A percentile compares a stretch with the other conserved stretches of the same genome.
These are phyloP conservation scores for Cutaneotrichosporon curvatum DNA, from an alignment of 1,284 basidiomycete genomes.

Conservation along the genomic window DNA sequence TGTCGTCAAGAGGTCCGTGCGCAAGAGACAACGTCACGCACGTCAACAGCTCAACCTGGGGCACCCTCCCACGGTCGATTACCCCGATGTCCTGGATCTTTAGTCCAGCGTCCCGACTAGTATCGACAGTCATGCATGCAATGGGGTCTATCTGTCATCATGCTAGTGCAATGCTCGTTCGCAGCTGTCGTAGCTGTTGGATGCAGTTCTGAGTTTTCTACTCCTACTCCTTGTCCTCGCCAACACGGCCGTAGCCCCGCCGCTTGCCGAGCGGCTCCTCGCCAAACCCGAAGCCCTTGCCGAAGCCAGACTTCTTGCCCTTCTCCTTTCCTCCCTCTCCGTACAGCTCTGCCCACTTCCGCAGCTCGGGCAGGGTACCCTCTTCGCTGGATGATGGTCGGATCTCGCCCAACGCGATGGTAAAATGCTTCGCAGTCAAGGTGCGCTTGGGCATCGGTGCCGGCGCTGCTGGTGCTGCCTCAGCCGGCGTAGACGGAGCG, in stretches of 20 bases:
- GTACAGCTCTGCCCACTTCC: slow-evolving; percentile 82
- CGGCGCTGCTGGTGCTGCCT: background rate
- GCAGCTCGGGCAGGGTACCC: slow-evolving; percentile 68
- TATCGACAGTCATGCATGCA: no score
- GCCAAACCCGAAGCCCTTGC: slow-evolving; percentile 47
- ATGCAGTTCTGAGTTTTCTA: background rate
- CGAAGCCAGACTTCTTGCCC: slow-evolving; percentile 45
- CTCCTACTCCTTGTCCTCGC: slow-evolving; percentile 4
- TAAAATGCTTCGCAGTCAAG: slow-evolving; percentile 56
- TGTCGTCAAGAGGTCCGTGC: no score
- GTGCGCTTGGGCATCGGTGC: slow-evolving; percentile 6
- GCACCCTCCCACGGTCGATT: no score
- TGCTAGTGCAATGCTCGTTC: no score
- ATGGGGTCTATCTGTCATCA: no score
- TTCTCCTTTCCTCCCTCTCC: slow-evolving; percentile 55
- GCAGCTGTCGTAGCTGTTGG: no score
- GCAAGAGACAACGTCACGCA: no score
- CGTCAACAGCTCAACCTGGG: no score
- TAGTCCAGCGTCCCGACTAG: no score
- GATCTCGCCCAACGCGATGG: slow-evolving; percentile 74
- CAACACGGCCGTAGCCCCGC: slow-evolving; percentile 9
- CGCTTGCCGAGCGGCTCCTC: slow-evolving; percentile 11
- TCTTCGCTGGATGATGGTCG: slow-evolving; percentile 76
- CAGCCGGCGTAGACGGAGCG: background rate
- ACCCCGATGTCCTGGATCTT: no score